Evolutionary conservation across 108 stramenopile species (phyloP), one percentile per base, ranked within the genome.

Genomic region (Pseudonitzschia delicatissima): DNA sequence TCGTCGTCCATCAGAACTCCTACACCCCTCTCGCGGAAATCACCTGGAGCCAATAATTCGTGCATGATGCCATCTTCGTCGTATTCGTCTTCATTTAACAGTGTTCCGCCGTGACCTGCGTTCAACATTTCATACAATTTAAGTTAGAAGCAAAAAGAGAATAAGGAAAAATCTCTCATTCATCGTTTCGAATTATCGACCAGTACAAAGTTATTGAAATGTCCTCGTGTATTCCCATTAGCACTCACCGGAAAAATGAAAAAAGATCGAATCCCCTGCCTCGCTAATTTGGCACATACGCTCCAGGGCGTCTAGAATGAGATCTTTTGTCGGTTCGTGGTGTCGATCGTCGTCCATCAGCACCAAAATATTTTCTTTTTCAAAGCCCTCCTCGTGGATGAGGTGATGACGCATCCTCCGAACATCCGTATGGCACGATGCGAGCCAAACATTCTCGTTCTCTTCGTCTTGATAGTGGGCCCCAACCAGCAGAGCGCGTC

Each of bases 381-480:
- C 64, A 71, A 92, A 94, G 0, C 89, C 88, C 45, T 82, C 80
- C 11, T 80, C 79, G 11, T 85, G 70, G 51, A 76, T 80, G 47
- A 92, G 67, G 69, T 85, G 92, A 17, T 81, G 83, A 62, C 91
- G 88, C 83, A 96, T 88, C 50, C 90, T 88, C 28, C 66, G 32
- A 2, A 88, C 90, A 72, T 96, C 96, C 51, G 94, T 91, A 71
- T 94, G 93, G 71, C 94, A 94, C 5, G 92, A 94, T 2, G 45
- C 48, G 27, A 77, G 36, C 0, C 0, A 13, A n/a, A 23, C 51
- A 28, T 53, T 26, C 17, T 65, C 58, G 12, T 69, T 71, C 17
- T 76, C 68, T 60, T 93, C 83, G 59, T 67, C 73, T n/a, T 76
- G 73, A 68, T 97, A 97, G 79, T 97, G 96, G 66, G 96, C 94